Evolutionary conservation across 2,329 filamentous ascomycete genomes (phyloP), one percentile per base, ranked within the genome.

Genomic region (Colletotrichum orbiculare): DNA sequence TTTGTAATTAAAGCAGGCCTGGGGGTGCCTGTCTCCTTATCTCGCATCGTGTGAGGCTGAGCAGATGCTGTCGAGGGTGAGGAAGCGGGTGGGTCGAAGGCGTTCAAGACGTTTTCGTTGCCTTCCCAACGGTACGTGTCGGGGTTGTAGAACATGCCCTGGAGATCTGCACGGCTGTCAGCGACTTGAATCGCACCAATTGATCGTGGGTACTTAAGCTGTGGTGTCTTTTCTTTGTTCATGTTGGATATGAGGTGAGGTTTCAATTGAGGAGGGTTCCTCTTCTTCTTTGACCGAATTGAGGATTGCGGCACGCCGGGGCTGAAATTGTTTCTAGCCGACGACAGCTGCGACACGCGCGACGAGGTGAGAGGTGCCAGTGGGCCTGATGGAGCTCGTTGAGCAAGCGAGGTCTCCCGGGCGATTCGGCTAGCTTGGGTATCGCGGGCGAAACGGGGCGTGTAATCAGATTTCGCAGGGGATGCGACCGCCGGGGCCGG

Each of bases 91-190:
- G 84, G 77, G 58, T 97, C 94, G 77, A 99, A 99, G 5, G 89
- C 87, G 68, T 87, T 86, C 57, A 97, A 82, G 39, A 86, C 91
- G 71, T 93, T 95, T 75, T 99, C 96, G 72, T 99, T 99, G 56
- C 96, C 96, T 82, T 99, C 96, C 96, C 96, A 99, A 54, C 89
- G 87, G 73, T 90, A 96, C 8, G 92, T 91, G 35, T 86, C 83
- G 7, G 96, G 93, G 73, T 99, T 98, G 76, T 97, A 99, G 59
- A 89, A 90, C 96, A 99, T 99, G 69, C 95, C 96, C 77, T 97
- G 96, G 66, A 97, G 87, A 73, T 90, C 93, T 95, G 25, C 43
- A 43, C 11, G 42, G 15, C 12, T 43, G 42, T 43, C 15, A 43
- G 68, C 37, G 48, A 47, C 47, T 73, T 81, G 75, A 50, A 62